A percentile compares a stretch with the other conserved stretches of the same genome.
phyloP scores from a whole-genome alignment of 306 rosid species.

The Lupinus albus region DNA sequence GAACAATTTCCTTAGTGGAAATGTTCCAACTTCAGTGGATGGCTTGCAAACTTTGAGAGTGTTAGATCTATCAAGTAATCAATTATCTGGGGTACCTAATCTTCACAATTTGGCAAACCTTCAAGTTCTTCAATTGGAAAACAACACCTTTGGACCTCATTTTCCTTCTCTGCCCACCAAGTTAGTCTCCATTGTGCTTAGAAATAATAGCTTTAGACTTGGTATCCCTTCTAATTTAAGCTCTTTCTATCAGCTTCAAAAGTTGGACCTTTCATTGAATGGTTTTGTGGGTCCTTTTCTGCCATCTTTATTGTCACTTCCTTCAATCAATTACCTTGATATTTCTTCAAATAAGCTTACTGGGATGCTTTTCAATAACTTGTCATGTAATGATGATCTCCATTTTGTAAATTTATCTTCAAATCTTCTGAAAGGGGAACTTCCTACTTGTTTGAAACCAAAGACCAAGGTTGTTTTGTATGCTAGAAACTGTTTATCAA shows the following conservation, averaged over 20 bases:
- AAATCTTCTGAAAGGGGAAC: conserved; percentile 76
- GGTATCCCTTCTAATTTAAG: conserved; percentile 60
- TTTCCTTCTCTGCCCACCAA: conserved; percentile 72
- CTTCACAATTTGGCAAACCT: conserved; percentile 65
- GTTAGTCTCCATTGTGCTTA: conserved; percentile 66
- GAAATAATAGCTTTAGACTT: conserved; percentile 65
- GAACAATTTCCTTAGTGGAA: conserved; percentile 63
- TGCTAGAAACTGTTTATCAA: conserved; percentile 68
- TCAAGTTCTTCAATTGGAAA: conserved; percentile 73
- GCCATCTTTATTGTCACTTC: conserved; percentile 63
- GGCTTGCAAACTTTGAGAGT: conserved; percentile 59
- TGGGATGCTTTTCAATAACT: conserved; percentile 64
- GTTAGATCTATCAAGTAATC: conserved; percentile 69
- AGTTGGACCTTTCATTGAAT: conserved; percentile 77
- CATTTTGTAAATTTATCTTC: conserved; percentile 73
- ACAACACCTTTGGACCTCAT: conserved; percentile 70
- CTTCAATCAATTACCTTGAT: conserved; percentile 75
- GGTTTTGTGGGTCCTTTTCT: conserved; percentile 75
- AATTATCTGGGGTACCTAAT: conserved; percentile 71
- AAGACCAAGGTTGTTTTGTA: conserved; percentile 46
- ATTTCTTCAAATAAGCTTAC: conserved; percentile 74
- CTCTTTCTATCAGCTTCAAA: conserved; percentile 67
- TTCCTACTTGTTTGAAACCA: conserved; percentile 69
- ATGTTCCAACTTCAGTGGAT: conserved; percentile 62
- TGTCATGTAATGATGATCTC: conserved; percentile 70